Evolutionary conservation across 805 yeast species (phyloP), one percentile per base, ranked within the genome.

Genomic region (Teunomyces pallodes): DNA sequence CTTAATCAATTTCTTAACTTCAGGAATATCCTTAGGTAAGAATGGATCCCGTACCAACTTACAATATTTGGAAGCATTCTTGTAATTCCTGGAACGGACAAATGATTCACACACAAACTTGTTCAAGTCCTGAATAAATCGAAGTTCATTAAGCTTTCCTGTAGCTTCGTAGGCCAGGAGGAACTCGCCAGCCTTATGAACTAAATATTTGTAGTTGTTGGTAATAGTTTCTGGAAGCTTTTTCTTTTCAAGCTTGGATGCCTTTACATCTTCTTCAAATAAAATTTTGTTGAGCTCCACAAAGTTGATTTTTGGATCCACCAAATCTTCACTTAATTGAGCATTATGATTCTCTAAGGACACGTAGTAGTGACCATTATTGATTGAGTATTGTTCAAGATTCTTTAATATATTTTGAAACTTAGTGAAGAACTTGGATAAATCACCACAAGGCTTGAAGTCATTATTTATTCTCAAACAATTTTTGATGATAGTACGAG

Each of bases 381-480:
- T 52, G n/a, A 67, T 58, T 1, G 83, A 78, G 46, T 80, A 75
- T 10, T 76, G 67, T 32, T 79, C 74, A 26, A 79, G 55, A 36
- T 56, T 67, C 56, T 53, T 67, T 49, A 69, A 65, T 36, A 74
- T 67, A 47, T 62, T 70, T 33, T 60, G 65, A 50, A 82, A 66
- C 49, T 76, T 79, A 28, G 79, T 71, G 47, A 69, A 69, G n/a
- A 82, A 63, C 55, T 84, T 79, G 9, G 87, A 78, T 28, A 77
- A 58, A 13, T 60, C 67, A 28, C 83, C 81, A 64, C 96, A 90
- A 2, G 65, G 68, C 26, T 68, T 67, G 54, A 76, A 78, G 52
- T 89, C 97, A 64, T 89, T 87, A 64, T 92, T 92, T 39, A 81
- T 76, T 46, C 86, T 82, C 43, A 92, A 69, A 62, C 97, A 90